Evolutionary conservation across 192 early-diverging fungal genomes (phyloP).

Genomic region (Neocallimastix lanati): DNA sequence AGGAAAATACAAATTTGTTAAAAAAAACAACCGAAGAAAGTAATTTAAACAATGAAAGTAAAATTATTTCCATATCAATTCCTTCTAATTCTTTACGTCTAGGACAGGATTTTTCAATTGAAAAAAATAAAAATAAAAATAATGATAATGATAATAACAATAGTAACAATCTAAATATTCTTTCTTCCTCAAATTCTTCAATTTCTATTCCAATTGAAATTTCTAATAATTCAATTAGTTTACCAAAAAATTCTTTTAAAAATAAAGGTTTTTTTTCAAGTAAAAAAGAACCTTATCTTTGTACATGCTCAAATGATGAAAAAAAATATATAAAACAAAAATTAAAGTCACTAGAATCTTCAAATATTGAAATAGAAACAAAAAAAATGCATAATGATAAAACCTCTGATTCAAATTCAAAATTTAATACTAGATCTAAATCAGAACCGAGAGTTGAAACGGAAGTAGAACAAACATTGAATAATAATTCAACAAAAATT

Average conservation of each 20-base stretch:
- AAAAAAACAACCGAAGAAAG: neutral
- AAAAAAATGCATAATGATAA: too few relatives aligned
- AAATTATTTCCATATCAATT: neutral
- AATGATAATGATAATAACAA: neutral
- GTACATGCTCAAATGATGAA: neutral
- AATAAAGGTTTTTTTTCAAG: neutral
- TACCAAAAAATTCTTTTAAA: neutral
- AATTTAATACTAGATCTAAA: neutral
- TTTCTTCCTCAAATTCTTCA: neutral
- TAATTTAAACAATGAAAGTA: neutral
- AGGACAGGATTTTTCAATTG: neutral
- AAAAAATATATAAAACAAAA: neutral
- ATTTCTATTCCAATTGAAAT: neutral
- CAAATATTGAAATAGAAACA: neutral
- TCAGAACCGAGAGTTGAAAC: neutral
- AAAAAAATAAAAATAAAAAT: neutral
- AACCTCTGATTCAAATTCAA: too few relatives aligned
- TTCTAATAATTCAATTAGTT: neutral
- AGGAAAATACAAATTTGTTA: neutral
- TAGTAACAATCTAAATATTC: neutral
- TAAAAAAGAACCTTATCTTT: neutral
- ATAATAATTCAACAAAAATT: neutral
- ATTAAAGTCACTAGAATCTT: neutral
- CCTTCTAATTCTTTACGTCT: neutral
- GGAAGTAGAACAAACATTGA: neutral